These are phyloP conservation scores for Leccinum subfulvum DNA, from an alignment of 1,284 basidiomycete species.

Conservation along the genomic window DNA sequence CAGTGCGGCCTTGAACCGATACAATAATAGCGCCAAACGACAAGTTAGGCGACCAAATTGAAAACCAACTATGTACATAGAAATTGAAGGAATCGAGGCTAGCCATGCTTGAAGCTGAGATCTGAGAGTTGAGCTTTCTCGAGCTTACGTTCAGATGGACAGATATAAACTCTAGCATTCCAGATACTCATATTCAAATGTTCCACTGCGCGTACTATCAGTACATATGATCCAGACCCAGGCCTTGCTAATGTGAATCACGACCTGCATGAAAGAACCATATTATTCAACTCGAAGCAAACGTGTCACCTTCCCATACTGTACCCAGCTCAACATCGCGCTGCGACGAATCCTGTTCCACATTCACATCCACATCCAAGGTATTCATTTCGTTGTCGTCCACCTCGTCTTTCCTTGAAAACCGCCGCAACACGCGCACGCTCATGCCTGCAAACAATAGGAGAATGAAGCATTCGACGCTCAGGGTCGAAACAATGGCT, in stretches of 20 bases:
- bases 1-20: too few relatives aligned
- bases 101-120: not conserved
- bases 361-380: not conserved
- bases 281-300: not conserved
- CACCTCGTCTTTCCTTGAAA: not conserved
- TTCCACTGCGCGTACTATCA: not conserved
- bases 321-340: not conserved
- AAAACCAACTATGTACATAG: too few relatives aligned
- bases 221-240: not conserved
- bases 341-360: not conserved
- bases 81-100: not conserved
- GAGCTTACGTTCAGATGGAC: not conserved
- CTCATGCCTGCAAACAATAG: slow-evolving; percentile 4
- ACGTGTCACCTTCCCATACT: not conserved
- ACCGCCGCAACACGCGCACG: slow-evolving; percentile 5
- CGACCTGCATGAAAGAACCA: not conserved
- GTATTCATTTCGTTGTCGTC: not conserved
- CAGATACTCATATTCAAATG: too few relatives aligned
- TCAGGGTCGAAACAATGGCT: slow-evolving; percentile 2
- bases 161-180: not conserved
- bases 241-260: not conserved
- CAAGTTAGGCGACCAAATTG: too few relatives aligned
- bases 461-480: slow-evolving; percentile 13
- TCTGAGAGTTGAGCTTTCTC: not conserved
- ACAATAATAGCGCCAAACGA: too few relatives aligned